These are phyloP conservation scores for Colletotrichum tropicale DNA, from an alignment of 2,329 filamentous ascomycete genomes.

Conservation along the genomic window DNA sequence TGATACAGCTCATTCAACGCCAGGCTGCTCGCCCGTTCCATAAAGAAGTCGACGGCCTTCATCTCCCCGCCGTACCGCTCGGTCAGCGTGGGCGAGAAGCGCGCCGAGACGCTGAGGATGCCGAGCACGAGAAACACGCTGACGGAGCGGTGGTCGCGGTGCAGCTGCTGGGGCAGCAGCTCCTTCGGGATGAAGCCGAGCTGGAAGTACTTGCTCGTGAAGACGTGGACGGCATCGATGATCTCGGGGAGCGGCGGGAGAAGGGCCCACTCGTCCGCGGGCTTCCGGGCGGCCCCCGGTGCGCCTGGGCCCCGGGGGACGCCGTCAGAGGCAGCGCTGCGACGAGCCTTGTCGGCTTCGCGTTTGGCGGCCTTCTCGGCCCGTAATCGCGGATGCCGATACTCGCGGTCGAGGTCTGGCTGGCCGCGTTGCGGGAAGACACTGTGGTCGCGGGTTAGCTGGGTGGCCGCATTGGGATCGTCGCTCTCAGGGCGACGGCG, in stretches of 20 bases:
- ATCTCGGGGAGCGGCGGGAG: conserved; percentile 54
- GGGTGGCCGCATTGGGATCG: neutral
- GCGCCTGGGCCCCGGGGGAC: conserved; percentile 9
- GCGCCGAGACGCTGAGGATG: conserved; percentile 61
- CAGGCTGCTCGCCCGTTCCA: conserved; percentile 52
- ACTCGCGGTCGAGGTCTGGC: conserved; percentile 58
- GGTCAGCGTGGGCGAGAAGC: conserved; percentile 54
- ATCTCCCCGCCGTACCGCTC: conserved; percentile 55
- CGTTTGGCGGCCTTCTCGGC: conserved; percentile 49
- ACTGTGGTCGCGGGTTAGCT: conserved; percentile 34
- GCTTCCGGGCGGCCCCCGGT: conserved; percentile 21
- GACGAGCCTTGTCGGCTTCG: conserved; percentile 39
- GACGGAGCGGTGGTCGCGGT: conserved; percentile 49
- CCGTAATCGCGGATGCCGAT: conserved; percentile 58
- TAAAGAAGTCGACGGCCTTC: conserved; percentile 57
- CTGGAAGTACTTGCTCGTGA: conserved; percentile 62
- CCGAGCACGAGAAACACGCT: conserved; percentile 60
- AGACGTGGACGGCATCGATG: conserved; percentile 56
- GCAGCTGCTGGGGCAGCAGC: conserved; percentile 51
- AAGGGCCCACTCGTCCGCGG: conserved; percentile 50
- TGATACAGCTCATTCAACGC: conserved; percentile 56
- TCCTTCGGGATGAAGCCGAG: conserved; percentile 63
- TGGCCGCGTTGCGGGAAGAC: conserved; percentile 58
- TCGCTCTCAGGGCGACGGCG: neutral
- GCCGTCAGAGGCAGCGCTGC: conserved; percentile 34